phyloP scores from a whole-genome alignment of 2,329 filamentous ascomycete species.

The Seiridium unicorne region DNA sequence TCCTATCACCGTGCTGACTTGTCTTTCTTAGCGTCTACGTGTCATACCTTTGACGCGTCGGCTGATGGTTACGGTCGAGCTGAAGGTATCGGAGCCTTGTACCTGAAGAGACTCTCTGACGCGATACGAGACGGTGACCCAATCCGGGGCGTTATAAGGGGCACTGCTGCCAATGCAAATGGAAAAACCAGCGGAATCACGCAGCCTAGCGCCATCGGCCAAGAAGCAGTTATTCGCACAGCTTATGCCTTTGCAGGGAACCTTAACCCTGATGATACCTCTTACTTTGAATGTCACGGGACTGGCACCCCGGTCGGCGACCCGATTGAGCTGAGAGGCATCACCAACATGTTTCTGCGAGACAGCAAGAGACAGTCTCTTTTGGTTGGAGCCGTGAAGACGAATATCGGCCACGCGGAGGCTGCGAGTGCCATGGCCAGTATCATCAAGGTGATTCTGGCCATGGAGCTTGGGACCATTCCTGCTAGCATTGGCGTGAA shows the following conservation, averaged over 20 bases:
- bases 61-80: conserved; percentile 52
- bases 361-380: conserved; percentile 13
- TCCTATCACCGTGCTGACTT: neutral
- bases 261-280: conserved; percentile 12
- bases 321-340: conserved; percentile 33
- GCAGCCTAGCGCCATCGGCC: conserved; percentile 13
- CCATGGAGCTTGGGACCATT: conserved; percentile 23
- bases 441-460: conserved; percentile 21
- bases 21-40: conserved; percentile 20
- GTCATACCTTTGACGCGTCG: conserved; percentile 37
- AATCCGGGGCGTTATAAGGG: conserved; percentile 18
- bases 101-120: conserved; percentile 13
- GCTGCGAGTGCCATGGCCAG: conserved; percentile 22
- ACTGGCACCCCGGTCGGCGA: conserved; percentile 40
- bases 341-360: conserved; percentile 1
- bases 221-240: conserved; percentile 20
- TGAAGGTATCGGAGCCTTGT: conserved; percentile 43
- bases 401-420: conserved; percentile 21
- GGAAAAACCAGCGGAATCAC: conserved; percentile 20
- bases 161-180: conserved; percentile 20
- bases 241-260: conserved; percentile 18
- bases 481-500: conserved; percentile 19
- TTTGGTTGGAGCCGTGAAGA: conserved; percentile 16
- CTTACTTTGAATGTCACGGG: conserved; percentile 20
- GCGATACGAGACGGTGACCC: conserved; percentile 11